Evolutionary conservation across 2,329 filamentous ascomycete genomes (phyloP).

Genomic region (Penicillium sp.): DNA sequence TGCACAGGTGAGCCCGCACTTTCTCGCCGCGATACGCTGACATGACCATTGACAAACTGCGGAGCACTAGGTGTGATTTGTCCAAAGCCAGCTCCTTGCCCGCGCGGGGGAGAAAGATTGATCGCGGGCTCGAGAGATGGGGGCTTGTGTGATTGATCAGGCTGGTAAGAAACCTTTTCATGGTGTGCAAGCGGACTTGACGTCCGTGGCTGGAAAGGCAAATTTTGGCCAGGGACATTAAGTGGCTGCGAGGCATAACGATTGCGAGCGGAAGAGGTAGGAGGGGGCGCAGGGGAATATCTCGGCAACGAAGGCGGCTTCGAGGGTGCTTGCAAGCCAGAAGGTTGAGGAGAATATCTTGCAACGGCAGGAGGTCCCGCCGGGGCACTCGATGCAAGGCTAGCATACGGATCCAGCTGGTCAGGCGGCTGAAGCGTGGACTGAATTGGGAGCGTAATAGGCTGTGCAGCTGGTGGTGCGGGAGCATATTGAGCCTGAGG

Average conservation of each 20-base stretch:
- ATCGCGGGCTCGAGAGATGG: slow-evolving; percentile 26
- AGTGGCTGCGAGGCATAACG: slow-evolving; percentile 42
- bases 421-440: slow-evolving; percentile 32
- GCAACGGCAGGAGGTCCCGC: slow-evolving; percentile 30
- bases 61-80: slow-evolving; percentile 15
- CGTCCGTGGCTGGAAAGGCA: slow-evolving; percentile 60
- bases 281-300: slow-evolving; percentile 47
- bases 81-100: slow-evolving; percentile 20
- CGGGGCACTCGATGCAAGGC: slow-evolving; percentile 26
- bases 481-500: slow-evolving; percentile 8
- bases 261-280: slow-evolving; percentile 26
- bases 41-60: slow-evolving; percentile 5
- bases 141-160: slow-evolving; percentile 19
- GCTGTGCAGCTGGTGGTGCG: slow-evolving; percentile 19
- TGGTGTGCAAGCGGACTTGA: slow-evolving; percentile 62
- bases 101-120: slow-evolving; percentile 20
- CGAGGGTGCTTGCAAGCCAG: slow-evolving; percentile 26
- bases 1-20: slow-evolving; percentile 13
- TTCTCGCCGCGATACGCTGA: slow-evolving; percentile 1
- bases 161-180: slow-evolving; percentile 35
- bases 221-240: slow-evolving; percentile 26
- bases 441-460: slow-evolving; percentile 13
- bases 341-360: slow-evolving; percentile 44
- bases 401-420: slow-evolving; percentile 30
- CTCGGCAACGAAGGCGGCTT: slow-evolving; percentile 39